phyloP scores from a whole-genome alignment of 495 filamentous ascomycete species.

The Trichocladium antarcticum region DNA sequence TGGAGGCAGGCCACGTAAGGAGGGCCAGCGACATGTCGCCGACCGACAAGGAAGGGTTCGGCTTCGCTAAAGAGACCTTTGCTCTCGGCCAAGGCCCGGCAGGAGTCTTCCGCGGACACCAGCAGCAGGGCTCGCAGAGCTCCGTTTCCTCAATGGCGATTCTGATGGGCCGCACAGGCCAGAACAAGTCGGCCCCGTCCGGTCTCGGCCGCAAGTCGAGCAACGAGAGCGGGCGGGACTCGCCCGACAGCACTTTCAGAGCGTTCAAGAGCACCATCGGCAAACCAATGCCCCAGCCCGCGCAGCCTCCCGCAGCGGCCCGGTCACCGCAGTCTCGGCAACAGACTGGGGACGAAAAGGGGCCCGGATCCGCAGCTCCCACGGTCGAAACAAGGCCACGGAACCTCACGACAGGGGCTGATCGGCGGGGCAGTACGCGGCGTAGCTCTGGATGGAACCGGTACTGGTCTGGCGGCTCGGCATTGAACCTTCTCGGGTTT shows the following conservation, averaged over 20 bases:
- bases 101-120: conserved; percentile 36
- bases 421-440: conserved; percentile 26
- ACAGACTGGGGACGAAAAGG: conserved; percentile 29
- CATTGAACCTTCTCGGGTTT: conserved; percentile 42
- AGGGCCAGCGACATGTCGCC: conserved; percentile 41
- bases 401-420: conserved; percentile 16
- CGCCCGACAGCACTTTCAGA: conserved; percentile 38
- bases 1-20: conserved; percentile 37
- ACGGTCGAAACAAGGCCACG: conserved; percentile 29
- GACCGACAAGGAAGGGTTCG: conserved; percentile 42
- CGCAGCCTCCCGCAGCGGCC: conserved; percentile 3
- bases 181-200: conserved; percentile 31
- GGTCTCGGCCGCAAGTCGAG: conserved; percentile 34
- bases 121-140: conserved; percentile 33
- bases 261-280: conserved; percentile 46
- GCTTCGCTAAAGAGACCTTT: conserved; percentile 45
- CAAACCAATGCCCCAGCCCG: conserved; percentile 39
- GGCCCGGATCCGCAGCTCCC: conserved; percentile 31
- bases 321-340: conserved; percentile 16
- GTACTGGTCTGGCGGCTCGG: conserved; percentile 49
- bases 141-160: conserved; percentile 49
- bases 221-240: conserved; percentile 40
- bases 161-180: conserved; percentile 38
- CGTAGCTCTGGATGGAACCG: conserved; percentile 51
- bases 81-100: conserved; percentile 31